A percentile compares a stretch with the other conserved stretches of the same genome.
These are phyloP conservation scores for Boletus sensibilis DNA, from an alignment of 768 basidiomycete species.

Conservation along the genomic window DNA sequence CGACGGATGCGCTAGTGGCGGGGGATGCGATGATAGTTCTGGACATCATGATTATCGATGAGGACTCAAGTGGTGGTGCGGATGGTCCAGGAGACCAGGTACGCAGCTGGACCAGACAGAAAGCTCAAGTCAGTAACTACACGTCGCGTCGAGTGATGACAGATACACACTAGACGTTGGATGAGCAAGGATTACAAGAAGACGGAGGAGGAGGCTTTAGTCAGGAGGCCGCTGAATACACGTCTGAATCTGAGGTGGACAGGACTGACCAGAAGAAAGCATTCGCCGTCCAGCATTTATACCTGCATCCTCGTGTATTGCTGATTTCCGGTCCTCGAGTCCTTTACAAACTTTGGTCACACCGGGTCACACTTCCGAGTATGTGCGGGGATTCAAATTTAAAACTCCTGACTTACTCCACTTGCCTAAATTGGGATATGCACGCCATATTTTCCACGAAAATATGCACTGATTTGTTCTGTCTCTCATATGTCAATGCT, in stretches of 20 bases:
- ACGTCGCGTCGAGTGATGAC: neutral
- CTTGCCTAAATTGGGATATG: no score
- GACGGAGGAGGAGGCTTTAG: neutral
- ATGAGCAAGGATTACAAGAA: neutral
- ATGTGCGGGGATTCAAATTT: no score
- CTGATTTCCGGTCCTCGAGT: neutral
- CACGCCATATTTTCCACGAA: no score
- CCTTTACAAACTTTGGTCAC: no score
- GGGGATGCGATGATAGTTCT: neutral
- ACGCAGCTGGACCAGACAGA: neutral
- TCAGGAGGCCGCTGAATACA: neutral
- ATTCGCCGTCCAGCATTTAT: constrained; percentile 14
- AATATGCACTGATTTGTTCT: no score
- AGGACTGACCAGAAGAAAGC: neutral
- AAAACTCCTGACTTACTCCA: no score
- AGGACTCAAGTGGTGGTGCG: neutral
- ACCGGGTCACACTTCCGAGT: no score
- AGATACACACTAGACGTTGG: constrained; percentile 5
- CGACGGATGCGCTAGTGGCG: neutral
- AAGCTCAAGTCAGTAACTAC: constrained; percentile 2
- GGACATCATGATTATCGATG: neutral
- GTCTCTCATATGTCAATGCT: no score
- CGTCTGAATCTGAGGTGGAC: neutral
- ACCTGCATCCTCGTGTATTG: constrained; percentile 3
- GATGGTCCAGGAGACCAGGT: no score